These are phyloP conservation scores for Cladorrhinum samala DNA, from an alignment of 495 filamentous ascomycete species.

Conservation along the genomic window DNA sequence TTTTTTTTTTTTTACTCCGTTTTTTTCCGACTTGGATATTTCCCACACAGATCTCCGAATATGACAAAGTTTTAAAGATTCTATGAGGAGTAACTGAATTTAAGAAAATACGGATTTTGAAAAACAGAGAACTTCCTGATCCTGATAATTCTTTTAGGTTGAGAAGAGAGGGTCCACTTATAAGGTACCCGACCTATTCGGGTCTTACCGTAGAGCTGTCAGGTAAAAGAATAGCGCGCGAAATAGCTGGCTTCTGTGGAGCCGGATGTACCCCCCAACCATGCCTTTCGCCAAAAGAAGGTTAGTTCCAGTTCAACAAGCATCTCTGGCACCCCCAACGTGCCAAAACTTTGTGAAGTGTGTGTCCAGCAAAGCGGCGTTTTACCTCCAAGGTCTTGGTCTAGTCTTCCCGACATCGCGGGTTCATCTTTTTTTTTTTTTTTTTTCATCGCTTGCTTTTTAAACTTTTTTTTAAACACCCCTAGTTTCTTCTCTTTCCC, in stretches of 20 bases:
- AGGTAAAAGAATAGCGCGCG: background rate
- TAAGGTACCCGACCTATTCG: background rate
- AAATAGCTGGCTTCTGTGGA: conserved; percentile 3
- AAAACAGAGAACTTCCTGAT: too few species aligned
- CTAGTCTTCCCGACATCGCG: conserved; percentile 8
- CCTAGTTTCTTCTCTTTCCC: background rate
- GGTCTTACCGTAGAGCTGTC: background rate
- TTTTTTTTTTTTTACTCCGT: background rate
- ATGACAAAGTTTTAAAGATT: too few species aligned
- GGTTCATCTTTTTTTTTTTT: background rate
- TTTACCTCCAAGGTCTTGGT: too few species aligned
- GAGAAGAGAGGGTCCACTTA: background rate
- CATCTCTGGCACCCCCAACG: conserved; percentile 5
- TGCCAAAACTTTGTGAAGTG: conserved; percentile 6
- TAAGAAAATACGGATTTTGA: too few species aligned
- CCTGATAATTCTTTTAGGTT: too few species aligned
- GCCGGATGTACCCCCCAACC: conserved; percentile 2
- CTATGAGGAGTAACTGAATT: too few species aligned
- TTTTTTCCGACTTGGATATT: background rate
- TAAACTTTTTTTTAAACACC: background rate
- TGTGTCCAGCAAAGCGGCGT: background rate
- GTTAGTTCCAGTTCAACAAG: conserved; percentile 10
- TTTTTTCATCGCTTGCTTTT: background rate
- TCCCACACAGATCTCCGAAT: background rate
- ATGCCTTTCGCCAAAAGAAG: conserved; percentile 1